A percentile compares a stretch with the other conserved stretches of the same genome.
These are phyloP conservation scores for Chalciporus chontae DNA, from an alignment of 768 basidiomycete genomes.

Conservation along the genomic window DNA sequence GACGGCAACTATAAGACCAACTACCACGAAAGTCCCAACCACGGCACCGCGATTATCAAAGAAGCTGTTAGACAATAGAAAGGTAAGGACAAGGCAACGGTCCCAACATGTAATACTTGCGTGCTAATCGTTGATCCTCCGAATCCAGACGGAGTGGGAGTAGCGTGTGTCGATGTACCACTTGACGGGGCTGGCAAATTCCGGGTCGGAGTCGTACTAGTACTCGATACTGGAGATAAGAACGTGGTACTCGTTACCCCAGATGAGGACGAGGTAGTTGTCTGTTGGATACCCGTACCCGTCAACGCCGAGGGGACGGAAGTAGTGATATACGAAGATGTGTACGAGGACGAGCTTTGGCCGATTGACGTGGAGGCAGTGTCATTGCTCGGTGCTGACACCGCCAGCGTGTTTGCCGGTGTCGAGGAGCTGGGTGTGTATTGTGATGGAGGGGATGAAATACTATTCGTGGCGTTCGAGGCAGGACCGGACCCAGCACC, in stretches of 20 bases:
- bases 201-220: slow-evolving; percentile 38
- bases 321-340: background rate
- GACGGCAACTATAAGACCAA: slow-evolving; percentile 53
- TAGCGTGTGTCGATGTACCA: slow-evolving; percentile 49
- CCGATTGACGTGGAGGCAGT: background rate
- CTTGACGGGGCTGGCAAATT: slow-evolving; percentile 41
- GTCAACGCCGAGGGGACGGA: slow-evolving; percentile 26
- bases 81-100: background rate
- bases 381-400: background rate
- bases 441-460: background rate
- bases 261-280: slow-evolving; percentile 26
- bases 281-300: slow-evolving; percentile 36
- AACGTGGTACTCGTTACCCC: slow-evolving; percentile 28
- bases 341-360: background rate
- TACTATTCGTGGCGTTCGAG: background rate
- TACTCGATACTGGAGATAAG: slow-evolving; percentile 29
- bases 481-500: background rate
- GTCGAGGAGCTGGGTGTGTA: background rate
- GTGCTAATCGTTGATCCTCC: slow-evolving; percentile 16
- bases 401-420: too few relatives aligned
- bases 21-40: slow-evolving; percentile 68
- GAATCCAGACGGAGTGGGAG: slow-evolving; percentile 46
- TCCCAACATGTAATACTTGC: slow-evolving; percentile 19
- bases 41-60: slow-evolving; percentile 66
- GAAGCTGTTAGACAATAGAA: slow-evolving; percentile 41